A percentile compares a stretch with the other conserved stretches of the same genome.
Conservation (phyloP, 2,329 filamentous ascomycete species). For the Colletotrichum sp. region DNA sequence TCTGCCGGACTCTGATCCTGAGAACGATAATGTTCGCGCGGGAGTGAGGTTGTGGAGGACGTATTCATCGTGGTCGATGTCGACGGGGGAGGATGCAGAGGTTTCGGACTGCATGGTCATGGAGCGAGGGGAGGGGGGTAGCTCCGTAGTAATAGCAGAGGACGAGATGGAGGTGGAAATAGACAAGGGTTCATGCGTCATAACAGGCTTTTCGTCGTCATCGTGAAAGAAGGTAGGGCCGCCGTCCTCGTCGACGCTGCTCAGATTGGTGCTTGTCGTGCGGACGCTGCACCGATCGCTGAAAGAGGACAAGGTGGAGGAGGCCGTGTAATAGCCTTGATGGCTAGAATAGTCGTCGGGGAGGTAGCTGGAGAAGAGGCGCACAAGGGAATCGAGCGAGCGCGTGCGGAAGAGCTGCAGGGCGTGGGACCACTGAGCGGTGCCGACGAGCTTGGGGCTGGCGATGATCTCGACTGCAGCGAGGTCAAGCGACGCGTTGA, state of each 20-base stretch:
- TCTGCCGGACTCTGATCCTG: constrained; percentile 51
- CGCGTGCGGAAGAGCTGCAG: constrained; percentile 64
- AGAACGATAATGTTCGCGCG: constrained; percentile 57
- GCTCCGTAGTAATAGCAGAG: constrained; percentile 30
- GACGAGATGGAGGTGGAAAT: constrained; percentile 31
- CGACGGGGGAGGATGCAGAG: constrained; percentile 40
- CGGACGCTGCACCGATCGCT: constrained; percentile 42
- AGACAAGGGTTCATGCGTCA: constrained; percentile 51
- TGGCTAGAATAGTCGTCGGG: constrained; percentile 53
- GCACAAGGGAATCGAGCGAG: constrained; percentile 64
- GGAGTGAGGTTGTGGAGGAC: constrained; percentile 39
- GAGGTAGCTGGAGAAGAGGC: constrained; percentile 65
- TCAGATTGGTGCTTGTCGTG: constrained; percentile 42
- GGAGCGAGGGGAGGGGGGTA: constrained; percentile 54
- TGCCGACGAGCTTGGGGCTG: constrained; percentile 63
- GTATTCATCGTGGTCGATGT: constrained; percentile 37
- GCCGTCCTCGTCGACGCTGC: constrained; percentile 40
- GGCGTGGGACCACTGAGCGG: constrained; percentile 63
- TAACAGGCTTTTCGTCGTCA: constrained; percentile 37
- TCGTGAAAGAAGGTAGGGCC: constrained; percentile 47
- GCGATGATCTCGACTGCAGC: constrained; percentile 66
- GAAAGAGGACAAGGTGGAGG: constrained; percentile 40
- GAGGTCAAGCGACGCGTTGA: constrained; percentile 61
- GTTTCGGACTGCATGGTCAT: constrained; percentile 54
- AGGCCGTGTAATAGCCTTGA: constrained; percentile 36